phyloP scores from a whole-genome alignment of 306 rosid species.

The Heteromeles arbutifolia region DNA sequence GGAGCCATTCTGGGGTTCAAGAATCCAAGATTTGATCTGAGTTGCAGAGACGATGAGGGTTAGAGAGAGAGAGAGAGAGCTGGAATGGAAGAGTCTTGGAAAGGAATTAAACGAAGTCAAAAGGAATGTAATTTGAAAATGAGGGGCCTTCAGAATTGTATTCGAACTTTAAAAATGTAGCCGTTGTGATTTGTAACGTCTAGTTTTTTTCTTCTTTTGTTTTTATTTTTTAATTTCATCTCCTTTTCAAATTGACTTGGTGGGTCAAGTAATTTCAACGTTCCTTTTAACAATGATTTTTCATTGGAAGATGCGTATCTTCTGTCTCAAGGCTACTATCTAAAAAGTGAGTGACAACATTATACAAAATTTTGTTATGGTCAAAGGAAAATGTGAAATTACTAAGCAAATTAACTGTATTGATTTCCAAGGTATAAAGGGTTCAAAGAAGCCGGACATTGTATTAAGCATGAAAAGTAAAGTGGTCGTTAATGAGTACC shows the following conservation, averaged over 20 bases:
- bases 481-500: no score
- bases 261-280: background rate
- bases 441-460: background rate
- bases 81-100: conserved; percentile 6
- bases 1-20: conserved; percentile 65
- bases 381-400: no score
- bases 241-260: background rate
- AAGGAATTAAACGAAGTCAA: background rate
- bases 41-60: background rate
- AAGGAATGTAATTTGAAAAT: conserved; percentile 8
- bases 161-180: conserved; percentile 46
- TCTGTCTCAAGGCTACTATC: no score
- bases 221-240: background rate
- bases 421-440: background rate
- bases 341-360: no score
- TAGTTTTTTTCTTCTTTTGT: background rate
- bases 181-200: conserved; percentile 73
- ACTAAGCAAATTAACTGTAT: background rate
- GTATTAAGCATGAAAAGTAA: background rate
- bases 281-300: no score
- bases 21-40: conserved; percentile 9
- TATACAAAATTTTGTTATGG: no score
- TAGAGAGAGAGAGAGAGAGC: conserved; percentile 9
- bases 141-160: background rate
- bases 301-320: no score